A percentile compares a stretch with the other conserved stretches of the same genome.
These are phyloP conservation scores for Sodiomyces alkalinus DNA, from an alignment of 2,329 filamentous ascomycete species.

Conservation along the genomic window DNA sequence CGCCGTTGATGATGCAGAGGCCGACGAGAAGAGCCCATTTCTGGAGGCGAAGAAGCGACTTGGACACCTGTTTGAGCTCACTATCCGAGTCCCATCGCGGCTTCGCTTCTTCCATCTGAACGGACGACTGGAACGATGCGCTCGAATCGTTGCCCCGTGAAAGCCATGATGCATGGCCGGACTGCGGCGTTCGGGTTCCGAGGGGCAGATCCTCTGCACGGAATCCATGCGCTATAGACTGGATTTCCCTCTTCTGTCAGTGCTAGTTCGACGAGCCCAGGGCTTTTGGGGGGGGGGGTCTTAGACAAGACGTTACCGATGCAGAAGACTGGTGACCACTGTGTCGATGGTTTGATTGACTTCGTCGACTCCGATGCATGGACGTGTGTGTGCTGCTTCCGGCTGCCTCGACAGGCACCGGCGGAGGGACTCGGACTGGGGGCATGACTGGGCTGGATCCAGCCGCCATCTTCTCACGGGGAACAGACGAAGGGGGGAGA, in stretches of 20 bases:
- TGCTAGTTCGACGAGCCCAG: slow-evolving; percentile 1
- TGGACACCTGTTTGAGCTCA: slow-evolving; percentile 22
- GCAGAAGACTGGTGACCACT: slow-evolving; percentile 2
- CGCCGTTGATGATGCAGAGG: slow-evolving; percentile 17
- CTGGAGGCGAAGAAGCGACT: slow-evolving; percentile 19
- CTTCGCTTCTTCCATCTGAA: slow-evolving; percentile 22
- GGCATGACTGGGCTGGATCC: too few species aligned
- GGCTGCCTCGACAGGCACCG: too few species aligned
- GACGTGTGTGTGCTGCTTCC: too few species aligned
- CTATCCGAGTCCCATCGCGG: slow-evolving; percentile 22
- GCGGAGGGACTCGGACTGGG: too few species aligned
- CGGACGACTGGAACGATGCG: slow-evolving; percentile 19
- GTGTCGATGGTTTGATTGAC: slow-evolving; percentile 5
- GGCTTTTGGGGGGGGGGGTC: not conserved
- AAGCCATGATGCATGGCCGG: slow-evolving; percentile 16
- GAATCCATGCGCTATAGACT: slow-evolving; percentile 19
- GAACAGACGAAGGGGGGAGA: too few species aligned
- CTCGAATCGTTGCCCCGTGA: slow-evolving; percentile 18
- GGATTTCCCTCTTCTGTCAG: not conserved
- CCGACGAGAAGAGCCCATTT: slow-evolving; percentile 23
- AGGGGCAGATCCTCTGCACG: slow-evolving; percentile 13
- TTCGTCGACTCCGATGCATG: slow-evolving; percentile 7
- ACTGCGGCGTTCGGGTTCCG: slow-evolving; percentile 16
- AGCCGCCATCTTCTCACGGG: too few species aligned
- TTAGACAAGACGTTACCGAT: slow-evolving; percentile 1